Evolutionary conservation across 306 rosid species (phyloP).

Genomic region (Vicia sativa): DNA sequence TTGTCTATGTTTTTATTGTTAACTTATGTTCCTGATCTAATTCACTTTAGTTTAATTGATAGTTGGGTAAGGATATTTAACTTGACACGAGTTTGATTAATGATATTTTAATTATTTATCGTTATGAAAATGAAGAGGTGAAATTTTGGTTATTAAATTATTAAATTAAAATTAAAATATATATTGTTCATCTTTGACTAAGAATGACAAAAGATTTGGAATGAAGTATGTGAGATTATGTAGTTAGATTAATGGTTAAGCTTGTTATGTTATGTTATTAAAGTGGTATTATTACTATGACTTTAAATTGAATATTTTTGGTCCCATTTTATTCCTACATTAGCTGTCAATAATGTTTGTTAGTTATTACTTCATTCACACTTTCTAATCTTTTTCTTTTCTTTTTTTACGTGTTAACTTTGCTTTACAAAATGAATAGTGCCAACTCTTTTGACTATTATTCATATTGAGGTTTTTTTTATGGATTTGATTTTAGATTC

Average conservation of each 20-base stretch:
- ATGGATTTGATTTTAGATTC: not conserved
- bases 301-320: slow-evolving; percentile 10
- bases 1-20: too few species aligned
- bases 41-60: too few species aligned
- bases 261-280: not conserved
- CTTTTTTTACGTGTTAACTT: slow-evolving; percentile 14
- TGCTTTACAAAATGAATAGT: not conserved
- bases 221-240: not conserved
- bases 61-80: too few species aligned
- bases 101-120: too few species aligned
- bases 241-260: not conserved
- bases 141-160: too few species aligned
- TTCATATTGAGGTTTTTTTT: not conserved
- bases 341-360: slow-evolving; percentile 9
- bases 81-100: too few species aligned
- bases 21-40: too few species aligned
- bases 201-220: not conserved
- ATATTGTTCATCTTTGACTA: too few species aligned
- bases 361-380: slow-evolving; percentile 21
- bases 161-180: too few species aligned
- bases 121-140: too few species aligned
- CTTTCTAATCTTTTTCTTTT: slow-evolving; percentile 1
- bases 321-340: slow-evolving; percentile 32
- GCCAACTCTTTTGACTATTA: not conserved
- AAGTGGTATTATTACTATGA: not conserved